A percentile compares a stretch with the other conserved stretches of the same genome.
Evolutionary conservation across 2,329 filamentous ascomycete species (phyloP).

Genomic region (Leptographium procerum): DNA sequence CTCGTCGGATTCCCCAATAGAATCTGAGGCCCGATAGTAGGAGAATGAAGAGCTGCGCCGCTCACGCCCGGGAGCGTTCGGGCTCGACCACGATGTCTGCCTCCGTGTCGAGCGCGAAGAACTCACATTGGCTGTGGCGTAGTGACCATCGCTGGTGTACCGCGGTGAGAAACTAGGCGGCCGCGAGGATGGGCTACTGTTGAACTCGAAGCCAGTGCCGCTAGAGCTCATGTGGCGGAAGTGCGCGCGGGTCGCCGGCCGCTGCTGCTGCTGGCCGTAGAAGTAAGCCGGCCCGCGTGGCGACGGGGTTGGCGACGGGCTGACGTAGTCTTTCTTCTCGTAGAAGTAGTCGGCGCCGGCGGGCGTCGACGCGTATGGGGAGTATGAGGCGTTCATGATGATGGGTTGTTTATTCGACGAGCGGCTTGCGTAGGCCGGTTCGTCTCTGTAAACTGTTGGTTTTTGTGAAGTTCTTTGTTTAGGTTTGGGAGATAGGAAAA

Average conservation of each 20-base stretch:
- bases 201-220: slow-evolving; percentile 23
- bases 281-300: slow-evolving; percentile 36
- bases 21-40: slow-evolving; percentile 47
- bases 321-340: slow-evolving; percentile 36
- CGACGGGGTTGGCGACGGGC: slow-evolving; percentile 45
- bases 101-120: slow-evolving; percentile 33
- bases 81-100: slow-evolving; percentile 31
- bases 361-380: slow-evolving; percentile 36
- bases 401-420: slow-evolving; percentile 16
- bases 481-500: slow-evolving; percentile 12
- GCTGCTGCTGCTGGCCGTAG: slow-evolving; percentile 26
- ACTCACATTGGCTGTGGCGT: slow-evolving; percentile 58
- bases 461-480: slow-evolving; percentile 7
- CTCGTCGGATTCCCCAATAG: slow-evolving; percentile 53
- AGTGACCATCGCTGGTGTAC: slow-evolving; percentile 51
- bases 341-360: slow-evolving; percentile 37
- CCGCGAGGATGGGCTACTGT: slow-evolving; percentile 25
- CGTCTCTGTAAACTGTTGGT: background rate
- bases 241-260: slow-evolving; percentile 43
- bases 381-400: slow-evolving; percentile 29
- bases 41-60: slow-evolving; percentile 42
- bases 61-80: slow-evolving; percentile 35
- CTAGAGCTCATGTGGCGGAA: slow-evolving; percentile 32
- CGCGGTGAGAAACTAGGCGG: slow-evolving; percentile 44
- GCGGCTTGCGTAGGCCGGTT: background rate